Base-by-base conservation (phyloP, 1,139 yeast species). In the Lodderomyces parapsilosis region DNA sequence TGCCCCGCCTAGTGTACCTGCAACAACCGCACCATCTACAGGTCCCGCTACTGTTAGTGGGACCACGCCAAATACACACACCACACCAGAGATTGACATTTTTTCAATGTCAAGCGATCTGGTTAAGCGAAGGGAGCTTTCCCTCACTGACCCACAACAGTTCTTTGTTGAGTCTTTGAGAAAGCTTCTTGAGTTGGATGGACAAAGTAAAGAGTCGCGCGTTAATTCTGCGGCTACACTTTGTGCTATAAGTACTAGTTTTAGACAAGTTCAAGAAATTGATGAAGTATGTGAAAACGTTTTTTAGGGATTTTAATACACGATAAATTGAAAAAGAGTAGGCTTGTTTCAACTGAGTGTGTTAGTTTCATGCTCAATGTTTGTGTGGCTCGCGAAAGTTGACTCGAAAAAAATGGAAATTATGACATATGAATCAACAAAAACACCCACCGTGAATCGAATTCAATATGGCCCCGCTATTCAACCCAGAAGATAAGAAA, bases 81-180 rank as follows among this genome's bases (percentile, higher is more conserved):
- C 33, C 19, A 57, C 59, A 36, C 58, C 64, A 3, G 54, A 58
- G 25, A 60, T 58, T 22, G 66, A 62, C 42, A 56, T 62, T 28
- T 62, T 62, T 45, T 52, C 55, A 20, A 49, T 53, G 39, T 58
- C 57, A 2, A 74, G 68, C 45, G 76, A 72, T 49, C 60, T 68
- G 46, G 63, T 68, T 30, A 71, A 64, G 48, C 60, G 84, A 44
- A 65, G 79, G 41, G 79, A 74, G 40, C 64, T 78, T 42, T 73
- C 78, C 1, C 58, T 57, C 40, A 52, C 58, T 20, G 78, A 79
- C 51, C 79, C 83, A 0, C 72, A 74, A 42, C 63, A 65, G 46
- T 79, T 76, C 56, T 76, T 79, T 55, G 64, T 73, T 42, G 75
- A 80, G 0, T 69, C 82, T 1, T 62, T 79, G 47, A 71, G 79